Percentiles rank a stretch among this genome's conserved stretches.
phyloP scores from a whole-genome alignment of 176 grass and related monocot species.

The Ensete glaucum region DNA sequence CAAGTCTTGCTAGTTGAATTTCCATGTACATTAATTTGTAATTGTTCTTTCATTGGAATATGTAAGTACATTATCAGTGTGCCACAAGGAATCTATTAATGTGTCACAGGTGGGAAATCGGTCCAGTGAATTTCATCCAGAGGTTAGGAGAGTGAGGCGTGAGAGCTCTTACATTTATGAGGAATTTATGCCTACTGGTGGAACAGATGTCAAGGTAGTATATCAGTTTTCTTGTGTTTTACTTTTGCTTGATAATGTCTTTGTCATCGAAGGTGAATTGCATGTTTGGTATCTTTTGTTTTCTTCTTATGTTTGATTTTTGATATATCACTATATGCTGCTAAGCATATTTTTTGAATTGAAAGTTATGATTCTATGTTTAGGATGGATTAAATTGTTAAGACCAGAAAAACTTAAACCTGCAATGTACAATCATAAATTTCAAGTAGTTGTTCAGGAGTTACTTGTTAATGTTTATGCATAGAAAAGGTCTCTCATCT shows the following conservation, averaged over 20 bases:
- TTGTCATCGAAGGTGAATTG: background rate
- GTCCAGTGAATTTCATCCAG: constrained; percentile 90
- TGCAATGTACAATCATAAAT: background rate
- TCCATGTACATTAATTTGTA: too few species aligned
- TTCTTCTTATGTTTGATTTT: constrained; percentile 12
- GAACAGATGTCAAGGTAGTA: constrained; percentile 90
- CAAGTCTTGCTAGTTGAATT: too few species aligned
- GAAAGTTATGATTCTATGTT: background rate
- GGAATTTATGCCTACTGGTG: constrained; percentile 97
- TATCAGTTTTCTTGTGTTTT: background rate
- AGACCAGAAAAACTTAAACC: background rate
- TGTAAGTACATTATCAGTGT: too few species aligned
- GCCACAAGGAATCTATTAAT: background rate
- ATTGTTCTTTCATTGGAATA: too few species aligned
- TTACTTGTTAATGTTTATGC: too few species aligned
- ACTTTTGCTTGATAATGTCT: background rate
- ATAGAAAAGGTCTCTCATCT: too few species aligned
- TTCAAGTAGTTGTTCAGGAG: too few species aligned
- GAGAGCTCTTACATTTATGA: constrained; percentile 95
- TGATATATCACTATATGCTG: constrained; percentile 4
- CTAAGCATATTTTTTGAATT: background rate
- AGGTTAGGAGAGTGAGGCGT: constrained; percentile 78
- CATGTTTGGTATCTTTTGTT: background rate
- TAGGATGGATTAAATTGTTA: background rate
- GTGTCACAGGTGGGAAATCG: constrained; percentile 71